phyloP scores from a whole-genome alignment of 1,139 yeast species.

The Candida sanyaensis region DNA sequence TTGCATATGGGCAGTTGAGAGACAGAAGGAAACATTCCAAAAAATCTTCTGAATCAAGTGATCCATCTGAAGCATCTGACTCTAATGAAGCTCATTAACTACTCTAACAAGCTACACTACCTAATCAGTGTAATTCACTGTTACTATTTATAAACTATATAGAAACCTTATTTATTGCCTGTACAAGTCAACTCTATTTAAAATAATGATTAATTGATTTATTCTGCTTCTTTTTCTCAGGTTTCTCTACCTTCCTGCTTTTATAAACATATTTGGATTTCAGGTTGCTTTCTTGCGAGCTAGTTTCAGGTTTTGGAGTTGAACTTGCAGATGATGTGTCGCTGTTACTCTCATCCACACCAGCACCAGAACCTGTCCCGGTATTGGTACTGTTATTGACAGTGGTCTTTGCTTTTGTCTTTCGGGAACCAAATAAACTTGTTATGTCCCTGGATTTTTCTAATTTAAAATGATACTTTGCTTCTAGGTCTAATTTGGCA shows the following conservation, averaged over 20 bases:
- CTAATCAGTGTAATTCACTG: too few species aligned
- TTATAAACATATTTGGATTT: slow-evolving; percentile 3
- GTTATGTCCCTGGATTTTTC: slow-evolving; percentile 53
- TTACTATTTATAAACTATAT: too few species aligned
- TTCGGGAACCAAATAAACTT: slow-evolving; percentile 38
- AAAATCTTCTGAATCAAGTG: neutral
- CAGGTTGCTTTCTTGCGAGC: neutral
- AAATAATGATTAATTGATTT: neutral
- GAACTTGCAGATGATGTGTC: neutral
- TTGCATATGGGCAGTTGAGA: slow-evolving; percentile 16
- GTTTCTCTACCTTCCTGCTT: slow-evolving; percentile 1
- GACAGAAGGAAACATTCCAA: slow-evolving; percentile 2
- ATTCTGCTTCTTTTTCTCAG: neutral
- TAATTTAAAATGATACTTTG: slow-evolving; percentile 52
- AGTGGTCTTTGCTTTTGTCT: neutral
- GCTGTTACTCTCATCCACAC: neutral
- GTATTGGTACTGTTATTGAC: too few species aligned
- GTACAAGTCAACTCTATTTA: neutral
- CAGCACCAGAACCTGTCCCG: neutral
- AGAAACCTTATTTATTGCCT: neutral
- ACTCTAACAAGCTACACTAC: too few species aligned
- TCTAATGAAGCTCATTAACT: too few species aligned
- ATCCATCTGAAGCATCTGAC: neutral
- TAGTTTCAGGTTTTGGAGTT: neutral
- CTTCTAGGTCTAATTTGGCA: slow-evolving; percentile 51